phyloP scores from a whole-genome alignment of 1,139 yeast species.

The Candida sanyaensis region DNA sequence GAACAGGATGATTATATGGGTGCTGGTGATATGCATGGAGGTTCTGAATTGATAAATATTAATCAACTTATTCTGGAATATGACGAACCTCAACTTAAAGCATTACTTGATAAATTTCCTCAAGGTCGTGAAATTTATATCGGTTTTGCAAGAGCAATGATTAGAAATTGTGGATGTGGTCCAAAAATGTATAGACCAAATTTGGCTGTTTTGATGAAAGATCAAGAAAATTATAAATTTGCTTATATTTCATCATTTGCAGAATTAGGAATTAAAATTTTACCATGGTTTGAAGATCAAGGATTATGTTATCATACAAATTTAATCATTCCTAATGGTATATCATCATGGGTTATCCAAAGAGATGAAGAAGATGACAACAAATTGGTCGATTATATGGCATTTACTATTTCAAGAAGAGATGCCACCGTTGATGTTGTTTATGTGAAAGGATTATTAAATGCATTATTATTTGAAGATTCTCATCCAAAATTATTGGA shows the following conservation, averaged over 20 bases:
- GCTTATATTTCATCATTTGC: conserved; percentile 35
- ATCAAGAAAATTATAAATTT: conserved; percentile 30
- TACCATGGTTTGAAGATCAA: conserved; percentile 30
- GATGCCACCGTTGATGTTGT: conserved; percentile 33
- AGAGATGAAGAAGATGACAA: conserved; percentile 9
- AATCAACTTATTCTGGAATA: conserved; percentile 15
- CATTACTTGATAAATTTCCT: conserved; percentile 21
- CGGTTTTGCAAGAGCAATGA: conserved; percentile 49
- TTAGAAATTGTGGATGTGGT: conserved; percentile 50
- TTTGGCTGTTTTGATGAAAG: conserved; percentile 38
- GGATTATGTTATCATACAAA: conserved; percentile 25
- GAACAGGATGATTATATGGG: conserved; percentile 17
- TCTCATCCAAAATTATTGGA: conserved; percentile 15
- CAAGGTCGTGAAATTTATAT: conserved; percentile 40
- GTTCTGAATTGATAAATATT: conserved; percentile 26
- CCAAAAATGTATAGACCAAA: conserved; percentile 47
- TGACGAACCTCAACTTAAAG: conserved; percentile 9
- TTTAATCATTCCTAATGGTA: conserved; percentile 39
- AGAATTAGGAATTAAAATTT: conserved; percentile 31
- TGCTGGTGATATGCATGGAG: conserved; percentile 32
- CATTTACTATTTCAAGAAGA: conserved; percentile 30
- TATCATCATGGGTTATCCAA: conserved; percentile 28
- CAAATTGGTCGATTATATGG: conserved; percentile 27
- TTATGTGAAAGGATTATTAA: conserved; percentile 30
- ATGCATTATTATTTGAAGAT: conserved; percentile 16